A percentile compares a stretch with the other conserved stretches of the same genome.
Conservation (phyloP, 495 filamentous ascomycete species). For the Penicillium flavigenum region DNA sequence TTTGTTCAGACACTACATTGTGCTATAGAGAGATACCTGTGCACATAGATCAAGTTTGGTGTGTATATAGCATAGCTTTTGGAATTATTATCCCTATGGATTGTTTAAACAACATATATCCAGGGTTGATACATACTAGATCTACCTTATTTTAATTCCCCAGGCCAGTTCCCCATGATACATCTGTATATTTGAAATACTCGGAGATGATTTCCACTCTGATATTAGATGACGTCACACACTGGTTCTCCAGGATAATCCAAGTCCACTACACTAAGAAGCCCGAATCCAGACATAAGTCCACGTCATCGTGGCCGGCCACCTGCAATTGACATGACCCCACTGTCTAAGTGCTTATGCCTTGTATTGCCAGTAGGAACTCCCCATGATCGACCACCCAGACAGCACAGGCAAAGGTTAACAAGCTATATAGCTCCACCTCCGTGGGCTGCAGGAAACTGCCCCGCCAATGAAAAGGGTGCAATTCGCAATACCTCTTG, state of each 20-base stretch:
- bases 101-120: neutral
- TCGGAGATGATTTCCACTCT: neutral
- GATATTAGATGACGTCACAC: conserved; percentile 18
- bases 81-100: neutral
- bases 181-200: neutral
- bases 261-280: conserved; percentile 1
- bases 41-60: conserved; percentile 7
- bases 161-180: no score
- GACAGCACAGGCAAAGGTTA: conserved; percentile 3
- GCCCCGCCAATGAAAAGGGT: conserved; percentile 4
- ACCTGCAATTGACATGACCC: neutral
- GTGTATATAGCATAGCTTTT: conserved; percentile 4
- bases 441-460: neutral
- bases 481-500: conserved; percentile 16
- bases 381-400: conserved; percentile 4
- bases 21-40: conserved; percentile 9
- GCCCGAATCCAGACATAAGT: neutral
- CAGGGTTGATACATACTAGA: neutral
- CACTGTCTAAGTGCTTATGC: neutral
- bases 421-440: neutral
- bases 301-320: conserved; percentile 13
- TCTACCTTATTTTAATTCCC: no score
- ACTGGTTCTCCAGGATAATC: neutral
- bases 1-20: conserved; percentile 2
- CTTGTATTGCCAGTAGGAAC: neutral